Evolutionary conservation across 176 grass and related monocot species (phyloP), one percentile per base, ranked within the genome.

Genomic region (Musa acuminata): DNA sequence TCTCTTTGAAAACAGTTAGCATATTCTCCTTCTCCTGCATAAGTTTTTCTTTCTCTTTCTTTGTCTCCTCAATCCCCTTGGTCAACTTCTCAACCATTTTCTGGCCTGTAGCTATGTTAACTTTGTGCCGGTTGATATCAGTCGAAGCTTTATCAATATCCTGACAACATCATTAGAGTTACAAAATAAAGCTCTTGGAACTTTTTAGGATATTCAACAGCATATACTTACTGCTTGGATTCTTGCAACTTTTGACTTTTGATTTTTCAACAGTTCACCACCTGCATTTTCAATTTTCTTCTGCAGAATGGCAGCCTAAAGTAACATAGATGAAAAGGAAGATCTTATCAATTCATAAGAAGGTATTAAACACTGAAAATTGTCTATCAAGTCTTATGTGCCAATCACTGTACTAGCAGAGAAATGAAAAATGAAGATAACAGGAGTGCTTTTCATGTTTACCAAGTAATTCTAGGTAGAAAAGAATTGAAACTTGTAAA

Each of bases 121-220:
- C 90, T 75, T 87, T 91, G 82, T 89, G 88, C 51, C 90, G 84
- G 24, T 94, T 94, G 72, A 99, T 94, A 62, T 99, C 90, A 49
- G 90, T 91, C 64, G 84, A 89, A 74, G 80, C 87, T 93, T 89
- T 91, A 88, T 99, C 88, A 87, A 99, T 87, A 83, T 93, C 88
- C 95, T 99, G 76, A 27, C 52, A 77, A 69, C 1, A 55, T 29
- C 20, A n/a, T 43, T 71, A 63, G 48, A 55, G 72, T 73, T 27
- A 73, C 72, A 73, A 3, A 35, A 23, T 8, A 25, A 55, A 21
- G n/a, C 49, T 54, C 23, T 60, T 51, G 19, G n/a, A 49, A 9
- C 51, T 27, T 49, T 9, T 64, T n/a, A 14, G 22, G 19, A 25
- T 22, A 16, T 52, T 23, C 13, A 27, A 51, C 63, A 71, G 60